Base-by-base conservation (phyloP, 306 rosid species). In the Biancaea sappan region DNA sequence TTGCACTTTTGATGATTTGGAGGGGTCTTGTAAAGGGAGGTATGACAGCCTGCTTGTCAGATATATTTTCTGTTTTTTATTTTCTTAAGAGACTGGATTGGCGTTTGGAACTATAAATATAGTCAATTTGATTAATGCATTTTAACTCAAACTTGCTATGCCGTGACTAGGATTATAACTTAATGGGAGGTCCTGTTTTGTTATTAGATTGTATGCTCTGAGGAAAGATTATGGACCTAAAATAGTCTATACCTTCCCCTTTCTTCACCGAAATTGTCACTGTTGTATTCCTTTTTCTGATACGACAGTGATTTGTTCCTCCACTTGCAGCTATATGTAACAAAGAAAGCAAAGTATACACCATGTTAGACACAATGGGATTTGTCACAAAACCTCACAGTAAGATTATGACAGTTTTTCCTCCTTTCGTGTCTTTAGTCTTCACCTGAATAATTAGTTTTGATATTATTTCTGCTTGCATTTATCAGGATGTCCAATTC, bases 251-350 rank as follows among this genome's bases (percentile, higher is more conserved):
- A 38, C 52, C 48, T 37, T 72, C 12, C 59, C 22, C 31, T 73
- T 61, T 68, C 53, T 69, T 69, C 58, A 40, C 63, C 34, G 11
- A 29, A 48, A 76, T 71, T 29, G 26, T 59, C 37, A 38, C 7
- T 41, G 50, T 21, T n/a, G 50, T 54, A 46, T 38, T 64, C 41
- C 24, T 28, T 32, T 57, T 53, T 84, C 63, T 80, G 52, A 69
- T 66, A 62, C n/a, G 71, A 56, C 26, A 41, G 32, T 65, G 24
- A 31, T 77, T 85, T 70, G 75, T 71, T 76, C 53, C 66, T 83
- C 80, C 73, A 78, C 61, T 37, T 87, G 89, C 93, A 94, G 97
- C 90, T 66, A 88, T 88, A 43, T 94, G 99, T 81, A 94, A 92
- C 87, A 92, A 90, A 85, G 90, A 92, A 21, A 88, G 99, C 87